These are phyloP conservation scores for Starmerella geochares DNA, from an alignment of 805 yeast species.

Conservation along the genomic window DNA sequence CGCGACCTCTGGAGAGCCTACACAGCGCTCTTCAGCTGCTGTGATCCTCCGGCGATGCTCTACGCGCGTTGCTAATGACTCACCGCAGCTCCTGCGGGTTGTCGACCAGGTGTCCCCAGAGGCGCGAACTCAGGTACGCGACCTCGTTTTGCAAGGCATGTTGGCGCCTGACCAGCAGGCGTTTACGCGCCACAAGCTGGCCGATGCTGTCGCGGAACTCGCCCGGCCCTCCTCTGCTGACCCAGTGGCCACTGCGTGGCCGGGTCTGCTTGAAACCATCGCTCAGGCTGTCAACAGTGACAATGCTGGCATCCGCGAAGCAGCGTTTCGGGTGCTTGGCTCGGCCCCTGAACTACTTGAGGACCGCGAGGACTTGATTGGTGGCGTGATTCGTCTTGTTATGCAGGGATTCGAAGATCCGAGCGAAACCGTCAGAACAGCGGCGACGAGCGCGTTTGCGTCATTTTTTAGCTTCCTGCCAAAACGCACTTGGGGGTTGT, in stretches of 20 bases:
- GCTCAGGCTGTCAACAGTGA: slow-evolving; percentile 42
- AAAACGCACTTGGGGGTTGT: slow-evolving; percentile 62
- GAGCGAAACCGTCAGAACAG: slow-evolving; percentile 74
- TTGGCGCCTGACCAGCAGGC: slow-evolving; percentile 49
- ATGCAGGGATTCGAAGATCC: slow-evolving; percentile 70
- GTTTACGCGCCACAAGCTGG: slow-evolving; percentile 76
- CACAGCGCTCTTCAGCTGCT: slow-evolving; percentile 58
- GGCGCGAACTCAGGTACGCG: slow-evolving; percentile 53
- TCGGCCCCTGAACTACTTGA: slow-evolving; percentile 72
- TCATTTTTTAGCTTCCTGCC: slow-evolving; percentile 78
- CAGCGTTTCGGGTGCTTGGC: slow-evolving; percentile 80
- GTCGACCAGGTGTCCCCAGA: slow-evolving; percentile 56
- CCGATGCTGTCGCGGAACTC: slow-evolving; percentile 90
- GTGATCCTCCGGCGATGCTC: slow-evolving; percentile 84
- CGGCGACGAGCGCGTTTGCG: slow-evolving; percentile 86
- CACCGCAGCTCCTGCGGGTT: slow-evolving; percentile 58
- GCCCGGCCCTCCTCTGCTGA: slow-evolving; percentile 40
- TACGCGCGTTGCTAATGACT: slow-evolving; percentile 44
- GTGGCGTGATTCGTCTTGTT: slow-evolving; percentile 54
- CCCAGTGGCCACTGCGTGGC: slow-evolving; percentile 48
- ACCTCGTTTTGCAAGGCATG: slow-evolving; percentile 63
- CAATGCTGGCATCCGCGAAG: slow-evolving; percentile 68
- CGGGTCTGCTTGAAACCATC: slow-evolving; percentile 65
- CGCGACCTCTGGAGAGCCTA: slow-evolving; percentile 51
- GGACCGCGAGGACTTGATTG: slow-evolving; percentile 38